Conservation (phyloP, 2,329 filamentous ascomycete genomes). For the Hymenoscyphus occultus region DNA sequence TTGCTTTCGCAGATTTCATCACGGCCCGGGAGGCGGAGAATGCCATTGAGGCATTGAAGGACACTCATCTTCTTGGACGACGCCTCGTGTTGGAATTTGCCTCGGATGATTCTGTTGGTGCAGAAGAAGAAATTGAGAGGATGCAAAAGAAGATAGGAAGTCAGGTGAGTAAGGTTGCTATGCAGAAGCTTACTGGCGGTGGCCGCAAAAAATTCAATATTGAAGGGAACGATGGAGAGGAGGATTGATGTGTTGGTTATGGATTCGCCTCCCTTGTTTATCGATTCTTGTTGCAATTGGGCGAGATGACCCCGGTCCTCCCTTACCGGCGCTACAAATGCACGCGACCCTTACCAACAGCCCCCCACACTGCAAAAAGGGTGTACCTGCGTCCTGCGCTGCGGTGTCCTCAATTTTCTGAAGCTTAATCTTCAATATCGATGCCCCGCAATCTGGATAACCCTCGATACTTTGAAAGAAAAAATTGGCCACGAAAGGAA, state of each 20-base stretch:
- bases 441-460: slow-evolving; percentile 11
- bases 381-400: slow-evolving; percentile 8
- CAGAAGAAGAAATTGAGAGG: slow-evolving; percentile 92
- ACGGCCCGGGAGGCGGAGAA: slow-evolving; percentile 86
- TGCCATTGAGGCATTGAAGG: slow-evolving; percentile 84
- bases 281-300: slow-evolving; percentile 11
- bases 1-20: slow-evolving; percentile 95
- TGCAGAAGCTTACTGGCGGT: slow-evolving; percentile 81
- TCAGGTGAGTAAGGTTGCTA: slow-evolving; percentile 84
- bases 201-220: slow-evolving; percentile 88
- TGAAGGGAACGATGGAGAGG: slow-evolving; percentile 63
- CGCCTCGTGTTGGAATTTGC: slow-evolving; percentile 90
- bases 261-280: slow-evolving; percentile 16
- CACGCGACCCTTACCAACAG: slow-evolving; percentile 8
- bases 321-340: slow-evolving; percentile 17
- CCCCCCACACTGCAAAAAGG: slow-evolving; percentile 2
- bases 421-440: slow-evolving; percentile 12
- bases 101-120: slow-evolving; percentile 81
- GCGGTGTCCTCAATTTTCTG: slow-evolving; percentile 3
- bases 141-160: slow-evolving; percentile 95
- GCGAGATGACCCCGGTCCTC: slow-evolving; percentile 9
- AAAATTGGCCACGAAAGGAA: slow-evolving; percentile 6
- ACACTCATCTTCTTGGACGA: slow-evolving; percentile 90
- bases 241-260: slow-evolving; percentile 39
- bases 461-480: slow-evolving; percentile 9